phyloP scores from a whole-genome alignment of 169 alveolate species.

The Theileria luwenshuni region DNA sequence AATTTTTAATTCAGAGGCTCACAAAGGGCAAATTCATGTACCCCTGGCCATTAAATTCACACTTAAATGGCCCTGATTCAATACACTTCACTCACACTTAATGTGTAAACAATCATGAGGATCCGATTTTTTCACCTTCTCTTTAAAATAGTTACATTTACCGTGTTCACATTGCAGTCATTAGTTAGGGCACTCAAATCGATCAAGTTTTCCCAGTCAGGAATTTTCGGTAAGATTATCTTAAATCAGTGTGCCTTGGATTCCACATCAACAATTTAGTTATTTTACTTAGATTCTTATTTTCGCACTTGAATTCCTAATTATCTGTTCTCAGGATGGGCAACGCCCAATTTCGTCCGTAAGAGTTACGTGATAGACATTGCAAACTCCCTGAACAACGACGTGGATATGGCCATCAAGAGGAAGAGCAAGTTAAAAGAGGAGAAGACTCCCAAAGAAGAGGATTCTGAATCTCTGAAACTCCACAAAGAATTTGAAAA shows the following conservation, averaged over 20 bases:
- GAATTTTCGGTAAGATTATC: conserved; percentile 1
- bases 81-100: background rate
- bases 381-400: background rate
- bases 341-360: conserved; percentile 2
- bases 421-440: background rate
- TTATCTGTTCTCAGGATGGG: conserved; percentile 8
- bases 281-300: background rate
- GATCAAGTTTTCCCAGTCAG: background rate
- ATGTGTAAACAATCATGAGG: conserved; percentile 18
- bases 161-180: conserved; percentile 16
- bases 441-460: background rate
- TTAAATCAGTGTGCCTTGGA: no score
- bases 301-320: background rate
- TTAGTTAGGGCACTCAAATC: conserved; percentile 7
- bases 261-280: no score
- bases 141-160: background rate
- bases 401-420: conserved; percentile 6
- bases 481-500: conserved; percentile 7
- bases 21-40: background rate
- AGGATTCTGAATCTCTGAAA: background rate
- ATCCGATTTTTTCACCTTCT: background rate
- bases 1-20: background rate
- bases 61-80: conserved; percentile 8
- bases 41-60: conserved; percentile 4
- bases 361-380: conserved; percentile 14